Evolutionary conservation across 2,329 filamentous ascomycete species (phyloP).

Genomic region (Colletotrichum camelliae): DNA sequence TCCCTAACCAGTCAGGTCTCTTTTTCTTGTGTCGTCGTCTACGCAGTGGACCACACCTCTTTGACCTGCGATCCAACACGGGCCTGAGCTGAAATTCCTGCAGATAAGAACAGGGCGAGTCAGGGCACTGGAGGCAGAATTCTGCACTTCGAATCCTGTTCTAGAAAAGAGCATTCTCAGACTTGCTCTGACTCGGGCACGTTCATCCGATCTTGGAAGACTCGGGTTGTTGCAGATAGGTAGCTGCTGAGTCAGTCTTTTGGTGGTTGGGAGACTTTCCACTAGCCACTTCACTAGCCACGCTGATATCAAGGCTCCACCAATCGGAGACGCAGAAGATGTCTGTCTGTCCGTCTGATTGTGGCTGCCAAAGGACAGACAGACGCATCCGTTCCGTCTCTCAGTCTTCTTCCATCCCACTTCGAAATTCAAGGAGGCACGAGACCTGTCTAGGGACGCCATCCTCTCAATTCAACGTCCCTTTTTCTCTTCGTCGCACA

Average conservation of each 20-base stretch:
- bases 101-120: neutral
- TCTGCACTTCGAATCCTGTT: neutral
- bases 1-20: neutral
- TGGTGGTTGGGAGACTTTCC: neutral
- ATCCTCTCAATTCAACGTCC: neutral
- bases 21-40: neutral
- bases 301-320: neutral
- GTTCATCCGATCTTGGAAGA: conserved; percentile 10
- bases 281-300: neutral
- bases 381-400: neutral
- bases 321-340: neutral
- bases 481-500: neutral
- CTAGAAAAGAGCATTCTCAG: neutral
- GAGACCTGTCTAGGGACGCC: conserved; percentile 2
- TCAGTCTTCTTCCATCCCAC: neutral
- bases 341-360: neutral
- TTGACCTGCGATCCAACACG: neutral
- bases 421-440: conserved; percentile 6
- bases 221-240: neutral
- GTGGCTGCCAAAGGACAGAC: conserved; percentile 18
- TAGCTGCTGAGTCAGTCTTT: conserved; percentile 4
- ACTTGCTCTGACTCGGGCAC: conserved; percentile 3
- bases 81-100: neutral
- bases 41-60: neutral
- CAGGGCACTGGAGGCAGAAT: neutral